Base-by-base conservation (phyloP, 2,329 filamentous ascomycete species). In the Cercospora zeina region DNA sequence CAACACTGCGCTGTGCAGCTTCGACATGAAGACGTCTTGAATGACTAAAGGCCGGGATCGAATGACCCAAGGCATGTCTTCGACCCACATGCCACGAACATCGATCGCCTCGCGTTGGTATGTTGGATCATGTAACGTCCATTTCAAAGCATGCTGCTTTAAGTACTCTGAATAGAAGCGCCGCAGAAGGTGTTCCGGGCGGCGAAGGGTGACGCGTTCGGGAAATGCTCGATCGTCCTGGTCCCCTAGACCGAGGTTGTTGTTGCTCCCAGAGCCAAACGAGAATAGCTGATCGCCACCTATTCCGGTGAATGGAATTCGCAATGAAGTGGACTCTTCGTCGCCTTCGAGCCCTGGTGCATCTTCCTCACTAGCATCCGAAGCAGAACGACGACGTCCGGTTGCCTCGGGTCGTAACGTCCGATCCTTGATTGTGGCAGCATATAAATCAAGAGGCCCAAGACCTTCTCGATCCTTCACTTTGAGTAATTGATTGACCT, bases 211-310 rank as follows among this genome's bases (percentile, higher is more conserved):
- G 10, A 97, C 86, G 9, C 91, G 89, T 74, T 97, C 95, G 0
- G 95, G 95, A 70, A 89, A 96, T 67, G 97, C 93, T 2, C 95
- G 87, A 73, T 99, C 93, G 74, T 97, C 92, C 71, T 96, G 89
- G 72, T 99, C 93, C n/a, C 93, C 93, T 63, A 97, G 88, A 1
- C 95, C 95, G 21, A 99, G 83, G 0, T 90, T 95, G 9, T 96
- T 78, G 69, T 99, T 99, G 72, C 95, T 96, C 77, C 97, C 99
- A 77, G 93, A 97, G 54, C 95, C 95, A 76, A 97, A 97, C 0
- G 91, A 89, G 71, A 91, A 97, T 0, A 97, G 79, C 72, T 99
- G 95, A 70, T 96, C 91, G 8, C 91, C 93, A 21, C 80, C 75
- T 27, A 88, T 71, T 57, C 77, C 67, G 47, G 69, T 45, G 36